Evolutionary conservation across 805 yeast species (phyloP), one percentile per base, ranked within the genome.

Genomic region (Lipomyces sp.): DNA sequence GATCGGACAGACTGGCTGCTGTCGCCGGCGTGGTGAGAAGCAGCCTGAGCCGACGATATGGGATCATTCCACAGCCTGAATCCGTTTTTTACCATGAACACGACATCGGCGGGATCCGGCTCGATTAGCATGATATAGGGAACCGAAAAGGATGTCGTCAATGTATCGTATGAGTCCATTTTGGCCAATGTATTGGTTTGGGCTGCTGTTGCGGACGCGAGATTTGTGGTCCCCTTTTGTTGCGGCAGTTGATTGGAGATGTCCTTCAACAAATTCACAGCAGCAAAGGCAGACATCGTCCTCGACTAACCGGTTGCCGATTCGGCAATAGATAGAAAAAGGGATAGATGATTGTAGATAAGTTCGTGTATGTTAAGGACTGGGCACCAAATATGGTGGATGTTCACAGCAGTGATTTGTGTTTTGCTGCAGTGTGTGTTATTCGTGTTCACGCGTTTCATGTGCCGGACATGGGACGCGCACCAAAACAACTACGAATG

Each of bases 41-140:
- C 24, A 24, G 24, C 24, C 24, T 24, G 24, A 24, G 24, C 24
- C 24, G 24, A 24, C 24, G 24, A 24, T 24, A 48, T 10, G 13
- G 73, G 73, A 35, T 70, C 63, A 30, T 69, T 71, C 74, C 74
- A 71, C 34, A 35, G 48, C 15, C 6, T 42, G 60, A 35, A 65
- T 11, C 67, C 73, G 45, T 71, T 57, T 2, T 42, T 34, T 10
- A 69, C 60, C 39, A 51, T n/a, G 45, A 57, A 71, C 32, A 71
- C 50, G 29, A 57, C 37, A 10, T 65, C 62, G 15, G 48, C 50
- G 29, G 64, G 48, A 15, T 64, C 68, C 15, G 74, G 74, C 64
- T 67, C 73, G 2, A 58, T 24, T 29, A 69, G 60, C n/a, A 57
- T 24, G 42, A 60, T 53, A 45, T 71, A 71, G 18, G 74, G 74